Base-by-base conservation (phyloP, 768 basidiomycete species). In the Panaeolus papilionaceus region DNA sequence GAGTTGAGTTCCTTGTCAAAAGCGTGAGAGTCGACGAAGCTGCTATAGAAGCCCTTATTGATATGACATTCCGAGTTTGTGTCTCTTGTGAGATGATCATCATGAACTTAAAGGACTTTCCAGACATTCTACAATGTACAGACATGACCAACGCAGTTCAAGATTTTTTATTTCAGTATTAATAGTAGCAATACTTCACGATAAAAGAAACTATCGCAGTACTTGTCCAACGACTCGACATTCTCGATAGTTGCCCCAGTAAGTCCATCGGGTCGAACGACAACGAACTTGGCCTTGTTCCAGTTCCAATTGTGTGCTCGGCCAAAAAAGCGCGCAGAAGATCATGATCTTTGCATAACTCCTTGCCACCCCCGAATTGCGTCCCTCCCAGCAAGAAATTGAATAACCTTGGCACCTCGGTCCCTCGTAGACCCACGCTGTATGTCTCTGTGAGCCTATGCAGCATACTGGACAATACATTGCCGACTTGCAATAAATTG, bases 401-500 rank as follows among this genome's bases (percentile, higher is more conserved):
- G 51, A 69, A 72, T 16, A 71, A n/a, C 7, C 68, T 62, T 2
- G 66, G 42, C n/a, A 40, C 65, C 42, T 74, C 71, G 2, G 70
- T 71, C 1, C 64, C 61, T 39, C 71, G 73, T 14, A 74, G 61
- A 16, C 28, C 49, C 1, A 65, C 49, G 40, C 73, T 74, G 49
- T 9, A 18, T 47, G 7, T 47, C 16, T 40, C 39, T 40, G 28
- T 33, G 28, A 33, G 28, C 28, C 28, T 33, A 33, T 33, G 28
- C 28, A 33, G 39, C 3, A 40, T 40, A 40, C 39, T 8, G 10
- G 7, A 40, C 2, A 8, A n/a, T 23, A 10, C 20, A n/a, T 49
- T 1, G 20, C 37, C 40, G 18, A 23, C 61, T 16, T 28, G 68
- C 58, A 70, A 82, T 82, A 81, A 69, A 3, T 71, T 68, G 10